A percentile compares a stretch with the other conserved stretches of the same genome.
Conservation (phyloP, 176 grass and related monocot genomes). For the Melocanna baccifera region DNA sequence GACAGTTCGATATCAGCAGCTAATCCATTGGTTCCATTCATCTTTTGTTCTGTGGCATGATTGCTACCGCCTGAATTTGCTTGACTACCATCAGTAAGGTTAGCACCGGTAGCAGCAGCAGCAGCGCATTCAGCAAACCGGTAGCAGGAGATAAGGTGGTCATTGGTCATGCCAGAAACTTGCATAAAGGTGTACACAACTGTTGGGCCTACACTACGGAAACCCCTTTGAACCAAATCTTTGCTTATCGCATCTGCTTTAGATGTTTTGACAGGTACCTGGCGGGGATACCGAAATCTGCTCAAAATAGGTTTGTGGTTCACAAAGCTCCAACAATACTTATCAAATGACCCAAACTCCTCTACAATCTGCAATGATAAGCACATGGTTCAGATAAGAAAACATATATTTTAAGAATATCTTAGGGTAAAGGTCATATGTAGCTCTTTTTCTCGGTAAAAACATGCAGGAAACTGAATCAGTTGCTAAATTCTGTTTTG, state of each 20-base stretch:
- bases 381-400: conserved; percentile 6
- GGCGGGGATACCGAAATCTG: conserved; percentile 79
- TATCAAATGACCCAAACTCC: conserved; percentile 91
- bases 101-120: conserved; percentile 14
- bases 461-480: background rate
- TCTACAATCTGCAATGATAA: conserved; percentile 48
- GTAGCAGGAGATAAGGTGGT: conserved; percentile 83
- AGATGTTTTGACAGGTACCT: conserved; percentile 82
- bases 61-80: conserved; percentile 23
- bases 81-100: conserved; percentile 24
- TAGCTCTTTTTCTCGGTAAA: background rate
- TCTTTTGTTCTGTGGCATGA: conserved; percentile 30
- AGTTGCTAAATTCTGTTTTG: background rate
- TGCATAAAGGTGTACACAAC: conserved; percentile 97
- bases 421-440: background rate
- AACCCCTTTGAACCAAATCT: conserved; percentile 81
- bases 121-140: conserved; percentile 63
- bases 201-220: conserved; percentile 80
- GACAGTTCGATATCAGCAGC: conserved; percentile 39
- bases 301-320: conserved; percentile 79
- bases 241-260: conserved; percentile 97
- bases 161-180: conserved; percentile 80
- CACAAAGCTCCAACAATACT: conserved; percentile 89
- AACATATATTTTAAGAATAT: background rate
- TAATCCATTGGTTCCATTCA: conserved; percentile 38